Base-by-base conservation (phyloP, 2,329 filamentous ascomycete species). In the Xylariales sp. region DNA sequence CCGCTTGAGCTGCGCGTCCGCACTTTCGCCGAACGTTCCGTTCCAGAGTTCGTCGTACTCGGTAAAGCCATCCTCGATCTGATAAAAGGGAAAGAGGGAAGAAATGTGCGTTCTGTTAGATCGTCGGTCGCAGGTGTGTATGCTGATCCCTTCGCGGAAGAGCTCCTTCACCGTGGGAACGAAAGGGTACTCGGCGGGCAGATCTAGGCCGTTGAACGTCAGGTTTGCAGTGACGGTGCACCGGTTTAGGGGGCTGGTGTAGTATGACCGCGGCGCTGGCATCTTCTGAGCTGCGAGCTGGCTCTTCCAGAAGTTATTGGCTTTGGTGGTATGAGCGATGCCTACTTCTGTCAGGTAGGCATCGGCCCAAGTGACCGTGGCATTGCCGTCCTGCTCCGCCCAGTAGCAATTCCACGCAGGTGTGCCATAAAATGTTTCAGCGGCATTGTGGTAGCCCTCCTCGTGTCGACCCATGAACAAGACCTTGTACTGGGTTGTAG, bases 351-450 rank as follows among this genome's bases (percentile, higher is more conserved):
- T 86, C 31, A 87, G 69, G 10, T 74, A 67, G 1, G 84, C 70
- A 50, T 86, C 83, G 3, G 74, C 68, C 83, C 83, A 87, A 20
- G 63, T 64, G 2, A 68, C 63, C 3, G 80, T 84, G 33, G 65
- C 72, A 53, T 86, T 84, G 47, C 83, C 82, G 25, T 83, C 73
- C 2, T 73, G 68, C 45, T 76, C 68, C 4, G 76, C 72, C 80
- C 80, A 87, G 65, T 86, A 84, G 58, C 78, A 78, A 56, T 86
- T 82, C 83, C 82, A 86, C 3, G 76, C 78, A 2, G 78, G 73
- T 0, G 81, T 86, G 34, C 82, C 82, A 50, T 84, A 86, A 57
- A 70, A 82, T 20, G 68, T 66, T 60, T 86, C 79, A 11, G 82
- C 82, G 5, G 70, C 70, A 48, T 80, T 81, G 48, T 80, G 76